phyloP scores from a whole-genome alignment of 805 yeast genomes.

The Yarrowia bubula region DNA sequence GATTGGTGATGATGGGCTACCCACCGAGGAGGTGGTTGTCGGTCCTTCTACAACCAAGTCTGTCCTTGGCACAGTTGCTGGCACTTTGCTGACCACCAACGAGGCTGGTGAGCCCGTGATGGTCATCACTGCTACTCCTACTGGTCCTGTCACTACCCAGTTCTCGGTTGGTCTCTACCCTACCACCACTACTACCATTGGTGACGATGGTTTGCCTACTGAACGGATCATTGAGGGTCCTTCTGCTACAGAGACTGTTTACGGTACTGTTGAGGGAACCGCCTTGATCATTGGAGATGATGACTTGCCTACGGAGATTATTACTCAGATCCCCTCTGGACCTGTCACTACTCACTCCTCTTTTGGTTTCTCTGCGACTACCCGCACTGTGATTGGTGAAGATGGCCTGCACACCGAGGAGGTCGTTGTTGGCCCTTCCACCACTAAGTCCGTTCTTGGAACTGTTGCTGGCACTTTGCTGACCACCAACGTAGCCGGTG shows the following conservation, averaged over 20 bases:
- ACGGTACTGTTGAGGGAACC: not conserved
- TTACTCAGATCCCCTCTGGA: not conserved
- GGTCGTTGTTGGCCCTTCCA: not conserved
- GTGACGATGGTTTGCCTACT: not conserved
- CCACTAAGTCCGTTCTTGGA: not conserved
- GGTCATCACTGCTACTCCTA: not conserved
- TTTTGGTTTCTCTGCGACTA: not conserved
- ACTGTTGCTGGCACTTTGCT: not conserved
- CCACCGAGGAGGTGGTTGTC: not conserved
- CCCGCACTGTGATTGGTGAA: not conserved
- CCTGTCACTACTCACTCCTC: not conserved
- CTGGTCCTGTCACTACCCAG: not conserved
- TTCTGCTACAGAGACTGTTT: not conserved
- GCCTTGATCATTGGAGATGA: not conserved
- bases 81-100: not conserved
- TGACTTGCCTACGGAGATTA: not conserved
- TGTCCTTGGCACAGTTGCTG: not conserved
- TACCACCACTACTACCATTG: not conserved
- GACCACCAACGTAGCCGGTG: not conserved
- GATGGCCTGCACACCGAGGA: not conserved
- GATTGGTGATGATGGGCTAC: not conserved
- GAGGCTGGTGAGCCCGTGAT: not conserved
- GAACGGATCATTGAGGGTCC: not conserved
- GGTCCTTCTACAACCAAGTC: not conserved
- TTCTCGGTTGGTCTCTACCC: not conserved